These are phyloP conservation scores for Bryopsis sp. DNA, from an alignment of 139 green algal genomes.

Conservation along the genomic window DNA sequence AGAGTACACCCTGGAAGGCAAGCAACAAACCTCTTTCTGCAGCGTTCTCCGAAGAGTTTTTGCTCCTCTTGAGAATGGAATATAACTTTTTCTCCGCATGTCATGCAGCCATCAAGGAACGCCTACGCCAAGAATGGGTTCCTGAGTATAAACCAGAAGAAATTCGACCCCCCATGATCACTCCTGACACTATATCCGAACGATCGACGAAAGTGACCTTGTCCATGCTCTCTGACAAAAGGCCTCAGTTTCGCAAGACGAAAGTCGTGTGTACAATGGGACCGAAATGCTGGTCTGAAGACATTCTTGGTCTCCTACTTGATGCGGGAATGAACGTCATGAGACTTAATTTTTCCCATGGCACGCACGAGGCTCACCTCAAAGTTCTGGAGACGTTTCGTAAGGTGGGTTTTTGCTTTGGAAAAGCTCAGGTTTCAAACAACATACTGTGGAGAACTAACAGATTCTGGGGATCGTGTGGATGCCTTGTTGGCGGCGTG, in stretches of 20 bases:
- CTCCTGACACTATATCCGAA: constrained; percentile 36
- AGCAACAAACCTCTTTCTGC: neutral
- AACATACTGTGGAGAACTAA: constrained; percentile 54
- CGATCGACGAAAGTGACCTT: constrained; percentile 39
- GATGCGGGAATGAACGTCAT: constrained; percentile 60
- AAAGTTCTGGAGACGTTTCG: constrained; percentile 26
- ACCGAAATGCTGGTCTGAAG: constrained; percentile 45
- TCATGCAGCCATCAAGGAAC: constrained; percentile 32
- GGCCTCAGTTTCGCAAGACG: constrained; percentile 44
- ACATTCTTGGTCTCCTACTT: constrained; percentile 39
- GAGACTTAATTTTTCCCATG: constrained; percentile 79
- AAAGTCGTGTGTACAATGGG: constrained; percentile 70
- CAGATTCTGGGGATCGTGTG: too few species aligned
- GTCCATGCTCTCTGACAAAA: constrained; percentile 34
- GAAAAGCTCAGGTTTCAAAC: constrained; percentile 32
- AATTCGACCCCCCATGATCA: constrained; percentile 26
- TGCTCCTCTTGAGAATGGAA: too few species aligned
- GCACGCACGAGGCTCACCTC: constrained; percentile 51
- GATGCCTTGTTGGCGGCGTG: neutral
- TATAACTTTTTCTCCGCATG: too few species aligned
- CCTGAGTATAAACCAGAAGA: constrained; percentile 38
- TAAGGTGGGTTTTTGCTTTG: too few species aligned
- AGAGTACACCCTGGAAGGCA: neutral
- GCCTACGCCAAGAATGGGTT: constrained; percentile 31
- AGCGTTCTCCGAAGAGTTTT: too few species aligned